phyloP scores from a whole-genome alignment of 768 basidiomycete genomes.

The Ramaria sp. region DNA sequence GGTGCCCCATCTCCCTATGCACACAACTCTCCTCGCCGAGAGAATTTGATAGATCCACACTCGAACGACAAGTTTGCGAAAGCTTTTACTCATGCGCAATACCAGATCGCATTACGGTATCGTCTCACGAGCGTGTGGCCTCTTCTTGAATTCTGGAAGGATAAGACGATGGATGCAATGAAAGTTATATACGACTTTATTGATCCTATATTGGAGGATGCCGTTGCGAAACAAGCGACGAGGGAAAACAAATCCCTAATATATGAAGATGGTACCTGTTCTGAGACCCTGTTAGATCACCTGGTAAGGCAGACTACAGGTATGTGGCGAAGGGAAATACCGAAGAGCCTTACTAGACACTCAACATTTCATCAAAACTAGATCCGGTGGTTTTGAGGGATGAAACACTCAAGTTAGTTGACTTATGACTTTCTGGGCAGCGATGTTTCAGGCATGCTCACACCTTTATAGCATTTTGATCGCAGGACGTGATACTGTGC shows the following conservation, averaged over 20 bases:
- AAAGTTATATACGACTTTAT: slow-evolving; percentile 27
- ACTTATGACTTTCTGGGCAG: not conserved
- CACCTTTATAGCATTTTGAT: slow-evolving; percentile 12
- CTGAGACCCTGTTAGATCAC: slow-evolving; percentile 29
- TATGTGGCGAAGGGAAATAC: slow-evolving; percentile 9
- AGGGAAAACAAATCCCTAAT: not conserved
- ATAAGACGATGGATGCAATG: slow-evolving; percentile 25
- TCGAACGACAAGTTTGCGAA: slow-evolving; percentile 19
- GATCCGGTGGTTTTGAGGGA: slow-evolving; percentile 12
- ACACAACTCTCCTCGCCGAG: slow-evolving; percentile 19
- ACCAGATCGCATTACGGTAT: slow-evolving; percentile 18
- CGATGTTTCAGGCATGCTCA: not conserved
- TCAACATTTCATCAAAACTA: not conserved
- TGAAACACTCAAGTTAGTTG: slow-evolving; percentile 12
- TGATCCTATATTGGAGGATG: slow-evolving; percentile 29
- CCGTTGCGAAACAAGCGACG: slow-evolving; percentile 15
- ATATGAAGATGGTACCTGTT: slow-evolving; percentile 19
- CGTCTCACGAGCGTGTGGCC: slow-evolving; percentile 28
- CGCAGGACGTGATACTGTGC: slow-evolving; percentile 17
- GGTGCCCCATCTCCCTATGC: slow-evolving; percentile 42
- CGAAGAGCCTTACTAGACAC: not conserved
- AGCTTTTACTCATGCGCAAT: slow-evolving; percentile 26
- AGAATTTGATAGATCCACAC: not conserved
- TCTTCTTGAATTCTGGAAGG: slow-evolving; percentile 26
- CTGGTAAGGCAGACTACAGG: slow-evolving; percentile 29